These are phyloP conservation scores for Calocera viscosa DNA, from an alignment of 768 basidiomycete genomes.

Conservation along the genomic window DNA sequence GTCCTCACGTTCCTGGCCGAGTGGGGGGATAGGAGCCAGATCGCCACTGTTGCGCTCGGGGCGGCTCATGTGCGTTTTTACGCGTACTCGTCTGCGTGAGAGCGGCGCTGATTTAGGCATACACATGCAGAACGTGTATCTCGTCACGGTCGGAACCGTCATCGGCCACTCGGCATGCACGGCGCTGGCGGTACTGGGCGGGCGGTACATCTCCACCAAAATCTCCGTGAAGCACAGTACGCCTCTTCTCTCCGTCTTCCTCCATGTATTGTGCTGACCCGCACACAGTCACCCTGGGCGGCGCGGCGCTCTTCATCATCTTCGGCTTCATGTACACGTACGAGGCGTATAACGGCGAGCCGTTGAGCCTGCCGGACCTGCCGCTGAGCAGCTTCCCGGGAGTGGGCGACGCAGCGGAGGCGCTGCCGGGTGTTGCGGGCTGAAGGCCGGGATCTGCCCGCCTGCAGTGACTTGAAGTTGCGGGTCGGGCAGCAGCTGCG, in stretches of 20 bases:
- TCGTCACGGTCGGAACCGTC: slow-evolving; percentile 82
- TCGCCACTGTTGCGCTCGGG: slow-evolving; percentile 89
- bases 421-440: not conserved
- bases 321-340: slow-evolving; percentile 71
- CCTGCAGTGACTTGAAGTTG: too few relatives aligned
- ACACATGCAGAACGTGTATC: slow-evolving; percentile 69
- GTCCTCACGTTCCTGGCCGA: slow-evolving; percentile 95
- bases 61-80: slow-evolving; percentile 69
- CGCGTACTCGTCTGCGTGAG: not conserved
- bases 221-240: slow-evolving; percentile 89
- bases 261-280: not conserved
- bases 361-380: not conserved
- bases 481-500: too few relatives aligned
- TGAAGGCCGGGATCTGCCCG: too few relatives aligned
- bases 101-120: not conserved
- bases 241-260: slow-evolving; percentile 22
- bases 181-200: slow-evolving; percentile 80
- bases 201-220: slow-evolving; percentile 82
- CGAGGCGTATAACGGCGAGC: slow-evolving; percentile 34
- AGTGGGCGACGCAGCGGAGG: not conserved
- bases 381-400: not conserved
- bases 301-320: slow-evolving; percentile 67
- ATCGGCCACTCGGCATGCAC: slow-evolving; percentile 82
- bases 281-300: slow-evolving; percentile 61
- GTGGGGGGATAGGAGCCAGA: slow-evolving; percentile 97